Percentiles rank a stretch among this genome's conserved stretches.
Evolutionary conservation across 1,284 basidiomycete genomes (phyloP).

Genomic region (Trichosporon sp.): DNA sequence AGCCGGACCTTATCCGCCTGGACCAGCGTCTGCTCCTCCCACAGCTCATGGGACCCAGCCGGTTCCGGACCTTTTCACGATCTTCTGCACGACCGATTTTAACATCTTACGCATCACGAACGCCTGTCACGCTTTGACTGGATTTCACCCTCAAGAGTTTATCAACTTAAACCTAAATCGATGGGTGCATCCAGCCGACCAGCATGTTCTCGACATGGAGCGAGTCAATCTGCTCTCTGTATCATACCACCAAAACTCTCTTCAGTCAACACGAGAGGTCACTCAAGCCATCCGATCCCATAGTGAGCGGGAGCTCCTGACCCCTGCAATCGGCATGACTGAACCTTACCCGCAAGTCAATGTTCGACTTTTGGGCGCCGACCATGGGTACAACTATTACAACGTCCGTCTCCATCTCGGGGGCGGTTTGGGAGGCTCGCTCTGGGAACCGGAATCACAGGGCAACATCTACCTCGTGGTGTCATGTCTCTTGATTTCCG

Average conservation of each 20-base stretch:
- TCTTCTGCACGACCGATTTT: conserved; percentile 50
- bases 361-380: conserved; percentile 43
- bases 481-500: conserved; percentile 43
- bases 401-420: conserved; percentile 52
- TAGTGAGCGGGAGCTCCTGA: conserved; percentile 43
- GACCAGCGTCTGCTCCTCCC: conserved; percentile 12
- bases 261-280: conserved; percentile 39
- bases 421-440: conserved; percentile 47
- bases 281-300: conserved; percentile 17
- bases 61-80: conserved; percentile 36
- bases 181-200: conserved; percentile 48
- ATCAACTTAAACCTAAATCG: conserved; percentile 46
- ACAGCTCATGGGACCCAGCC: background rate
- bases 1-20: background rate
- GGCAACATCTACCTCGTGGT: conserved; percentile 48
- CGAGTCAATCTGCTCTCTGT: conserved; percentile 37
- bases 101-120: conserved; percentile 46
- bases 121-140: conserved; percentile 40
- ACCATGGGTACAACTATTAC: conserved; percentile 40
- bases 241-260: conserved; percentile 34
- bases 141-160: conserved; percentile 50
- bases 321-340: conserved; percentile 50
- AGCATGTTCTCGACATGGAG: conserved; percentile 41
- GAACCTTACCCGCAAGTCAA: conserved; percentile 54
- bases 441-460: conserved; percentile 45